Conservation (phyloP, 768 basidiomycete species). For the Pholiota conissans region DNA sequence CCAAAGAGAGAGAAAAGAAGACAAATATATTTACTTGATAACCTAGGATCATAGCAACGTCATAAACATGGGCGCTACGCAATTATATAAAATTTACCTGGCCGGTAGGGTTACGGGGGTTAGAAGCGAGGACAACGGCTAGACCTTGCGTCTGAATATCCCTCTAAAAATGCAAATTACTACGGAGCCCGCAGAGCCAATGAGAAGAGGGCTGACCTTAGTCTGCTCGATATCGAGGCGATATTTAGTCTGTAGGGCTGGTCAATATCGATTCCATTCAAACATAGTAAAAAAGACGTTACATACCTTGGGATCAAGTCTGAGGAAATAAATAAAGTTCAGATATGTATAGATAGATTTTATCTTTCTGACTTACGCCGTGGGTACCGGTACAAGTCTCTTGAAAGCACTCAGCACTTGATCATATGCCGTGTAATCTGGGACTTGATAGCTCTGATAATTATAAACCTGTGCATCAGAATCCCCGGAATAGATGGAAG, state of each 20-base stretch:
- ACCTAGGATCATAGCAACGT: conserved; percentile 36
- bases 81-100: conserved; percentile 48
- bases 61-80: neutral
- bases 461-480: conserved; percentile 3
- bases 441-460: conserved; percentile 79
- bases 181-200: no score
- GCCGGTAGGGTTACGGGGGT: conserved; percentile 98
- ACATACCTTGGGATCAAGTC: conserved; percentile 33
- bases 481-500: neutral
- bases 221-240: conserved; percentile 78
- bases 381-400: conserved; percentile 88
- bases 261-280: neutral
- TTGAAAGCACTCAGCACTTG: conserved; percentile 85
- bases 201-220: conserved; percentile 60
- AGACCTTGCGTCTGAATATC: conserved; percentile 85
- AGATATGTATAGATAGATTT: neutral
- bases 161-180: conserved; percentile 42
- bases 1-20: conserved; percentile 1
- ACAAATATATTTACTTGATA: conserved; percentile 38
- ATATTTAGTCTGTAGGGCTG: conserved; percentile 53
- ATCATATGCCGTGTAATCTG: conserved; percentile 90
- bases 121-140: conserved; percentile 84
- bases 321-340: conserved; percentile 6
- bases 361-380: conserved; percentile 69
- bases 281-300: neutral